Conservation (phyloP, 345 rosid genomes). For the Dipteronia dyeriana region DNA sequence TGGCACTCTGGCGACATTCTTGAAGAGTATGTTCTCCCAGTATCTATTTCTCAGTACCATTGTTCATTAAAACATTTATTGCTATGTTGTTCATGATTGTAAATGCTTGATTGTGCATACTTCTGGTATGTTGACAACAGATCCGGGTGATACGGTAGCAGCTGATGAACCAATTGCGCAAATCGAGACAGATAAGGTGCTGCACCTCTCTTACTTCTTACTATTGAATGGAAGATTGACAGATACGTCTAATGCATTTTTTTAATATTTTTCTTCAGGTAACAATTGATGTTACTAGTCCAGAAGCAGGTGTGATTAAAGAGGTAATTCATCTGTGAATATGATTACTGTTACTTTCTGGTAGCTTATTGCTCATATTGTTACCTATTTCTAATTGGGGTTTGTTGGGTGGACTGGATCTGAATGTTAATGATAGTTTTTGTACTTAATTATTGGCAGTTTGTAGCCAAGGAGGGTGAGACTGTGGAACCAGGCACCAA, state of each 20-base stretch:
- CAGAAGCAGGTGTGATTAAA: constrained; percentile 79
- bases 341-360: neutral
- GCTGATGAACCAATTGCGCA: constrained; percentile 93
- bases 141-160: constrained; percentile 88
- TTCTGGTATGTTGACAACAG: constrained; percentile 39
- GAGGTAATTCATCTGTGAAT: constrained; percentile 42
- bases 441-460: constrained; percentile 37
- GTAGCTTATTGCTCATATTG: neutral
- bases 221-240: neutral
- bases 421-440: neutral
- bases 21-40: constrained; percentile 57
- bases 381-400: neutral
- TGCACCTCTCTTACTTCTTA: neutral
- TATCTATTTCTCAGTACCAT: neutral
- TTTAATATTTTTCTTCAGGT: constrained; percentile 19
- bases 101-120: constrained; percentile 7
- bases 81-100: neutral
- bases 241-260: neutral
- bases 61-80: neutral
- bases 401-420: neutral
- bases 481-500: constrained; percentile 93
- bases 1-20: constrained; percentile 74
- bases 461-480: constrained; percentile 92
- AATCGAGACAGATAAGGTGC: constrained; percentile 96
- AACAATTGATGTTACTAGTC: constrained; percentile 76